Base-by-base conservation (phyloP, 2,329 filamentous ascomycete genomes). In the Microsporum ferrugineum region DNA sequence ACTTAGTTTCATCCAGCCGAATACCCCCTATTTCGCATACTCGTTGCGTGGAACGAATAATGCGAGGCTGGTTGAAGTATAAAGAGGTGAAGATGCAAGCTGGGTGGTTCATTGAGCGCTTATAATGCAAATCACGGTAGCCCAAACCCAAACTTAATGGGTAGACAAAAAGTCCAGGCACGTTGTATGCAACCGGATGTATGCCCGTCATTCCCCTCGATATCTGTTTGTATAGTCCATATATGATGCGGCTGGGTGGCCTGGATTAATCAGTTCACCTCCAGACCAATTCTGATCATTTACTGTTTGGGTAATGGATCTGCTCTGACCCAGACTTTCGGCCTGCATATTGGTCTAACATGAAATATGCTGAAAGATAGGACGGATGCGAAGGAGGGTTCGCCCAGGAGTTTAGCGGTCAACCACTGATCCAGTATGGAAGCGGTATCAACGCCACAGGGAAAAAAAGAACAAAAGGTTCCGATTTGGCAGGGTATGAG, bases 1-100 rank as follows among this genome's bases (percentile, higher is more conserved):
- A 63, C 62, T 58, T 63, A 61, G 62, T 60, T 59, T 38, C 39
- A 55, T 62, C 61, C 61, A 60, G 59, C 61, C 55, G 34, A 23
- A 23, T 59, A 23, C 41, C 39, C 17, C 57, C 49, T 53, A 53
- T 53, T 53, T 53, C 49, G 49, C 49, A 53, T 34, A 53, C 49
- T 53, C 2, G 29, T 53, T 31, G 49, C 29, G 49, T 47, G 43
- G 43, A 47, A 47, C n/a, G 7, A 47, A 47, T 47, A 23, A 47
- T 47, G 43, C 49, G 27, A 34, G 49, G 27, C 27, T 23, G 27
- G 49, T 14, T 31, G 49, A 53, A 53, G 49, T 47, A 47, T 47
- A 47, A 53, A 6, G 49, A 34, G 49, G 49, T 53, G 49, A 53
- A 53, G 49, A 53, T 33, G 49, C 49, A 53, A 53, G 49, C 29